Evolutionary conservation across 257 asterid genomes (phyloP), one percentile per base, ranked within the genome.

Genomic region (Nicotiana knightiana): DNA sequence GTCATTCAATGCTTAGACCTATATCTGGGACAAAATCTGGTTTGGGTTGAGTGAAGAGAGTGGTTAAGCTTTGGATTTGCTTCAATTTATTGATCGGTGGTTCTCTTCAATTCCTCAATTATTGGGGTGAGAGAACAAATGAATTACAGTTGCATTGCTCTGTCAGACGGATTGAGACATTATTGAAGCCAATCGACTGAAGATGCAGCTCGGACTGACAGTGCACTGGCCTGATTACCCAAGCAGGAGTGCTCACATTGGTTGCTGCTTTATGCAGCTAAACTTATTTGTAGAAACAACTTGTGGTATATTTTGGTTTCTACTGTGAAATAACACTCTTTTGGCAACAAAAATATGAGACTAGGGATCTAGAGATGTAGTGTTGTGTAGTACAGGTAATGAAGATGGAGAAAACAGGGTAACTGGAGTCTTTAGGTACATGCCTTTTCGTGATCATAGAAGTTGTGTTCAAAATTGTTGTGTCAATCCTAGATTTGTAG

Each of bases 11-110:
- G 91, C 86, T 85, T 78, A 91, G 98, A 87, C 97, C 97, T 0
- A 30, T 89, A 77, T 90, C 97, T 6, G 97, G 97, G 85, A 84
- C 92, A 64, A 96, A 92, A 86, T 90, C 96, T 54, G 92, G 96
- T 82, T 86, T 93, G 85, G 93, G 97, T 75, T 92, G 88, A 86
- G 18, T 54, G 30, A 80, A 77, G 87, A 26, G 43, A 46, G 79
- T 61, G 82, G 80, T 85, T 86, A 64, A 37, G 77, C 63, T 26
- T 67, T 80, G 73, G 82, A 79, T 76, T 58, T 83, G 28, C 71
- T 67, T 75, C 83, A 85, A 55, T 76, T 81, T 17, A 35, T 77
- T 86, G 76, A 61, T 30, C 32, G 18, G 65, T 67, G 28, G 54
- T 67, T 55, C 58, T 39, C 66, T 33, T 24, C 46, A 70, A 58